Base-by-base conservation (phyloP, 2,329 filamentous ascomycete species). In the Aphanoascus verrucosus region DNA sequence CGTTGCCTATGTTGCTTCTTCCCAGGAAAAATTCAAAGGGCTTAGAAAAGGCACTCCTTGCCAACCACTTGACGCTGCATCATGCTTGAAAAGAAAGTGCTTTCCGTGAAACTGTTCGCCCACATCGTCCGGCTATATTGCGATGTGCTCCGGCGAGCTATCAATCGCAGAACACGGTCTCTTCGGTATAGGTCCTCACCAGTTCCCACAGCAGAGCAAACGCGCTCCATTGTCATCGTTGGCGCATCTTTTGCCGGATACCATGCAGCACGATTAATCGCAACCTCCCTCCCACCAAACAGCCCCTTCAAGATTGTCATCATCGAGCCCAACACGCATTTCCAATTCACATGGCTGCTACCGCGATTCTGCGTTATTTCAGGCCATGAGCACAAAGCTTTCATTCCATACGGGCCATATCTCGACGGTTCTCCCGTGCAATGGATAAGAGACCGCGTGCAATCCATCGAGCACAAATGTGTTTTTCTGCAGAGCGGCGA, bases 321-420 rank as follows among this genome's bases (percentile, higher is more conserved):
- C 2, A 62, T 84, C 28, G 81, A 84, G 63, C 77, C 75, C 44
- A 79, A 80, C 61, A 75, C 72, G 2, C 80, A 83, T 63, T 80
- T 83, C 63, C 76, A 83, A 57, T 81, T 78, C 59, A 77, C 77
- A 0, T 84, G 79, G 72, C 73, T 54, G 78, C 78, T 60, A 77
- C 78, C 0, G 82, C 83, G 56, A 77, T 84, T 45, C 80, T 81
- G 0, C 40, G 79, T 83, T 12, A 67, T 78, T 4, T 64, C 70
- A n/a, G 75, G 73, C 17, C 75, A 81, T 45, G 80, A 82, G 56
- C 64, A 77, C 53, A 78, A 78, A 59, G 78, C 78, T 0, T 83
- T 83, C 56, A 77, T 84, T 42, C 80, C 81, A 0, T 83, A 82
- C 55, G 72, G 71, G 0, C 66, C 66, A 3, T 68, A 73, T 40